Evolutionary conservation across 2,329 filamentous ascomycete species (phyloP), one percentile per base, ranked within the genome.

Genomic region (Dendryphion nanum): DNA sequence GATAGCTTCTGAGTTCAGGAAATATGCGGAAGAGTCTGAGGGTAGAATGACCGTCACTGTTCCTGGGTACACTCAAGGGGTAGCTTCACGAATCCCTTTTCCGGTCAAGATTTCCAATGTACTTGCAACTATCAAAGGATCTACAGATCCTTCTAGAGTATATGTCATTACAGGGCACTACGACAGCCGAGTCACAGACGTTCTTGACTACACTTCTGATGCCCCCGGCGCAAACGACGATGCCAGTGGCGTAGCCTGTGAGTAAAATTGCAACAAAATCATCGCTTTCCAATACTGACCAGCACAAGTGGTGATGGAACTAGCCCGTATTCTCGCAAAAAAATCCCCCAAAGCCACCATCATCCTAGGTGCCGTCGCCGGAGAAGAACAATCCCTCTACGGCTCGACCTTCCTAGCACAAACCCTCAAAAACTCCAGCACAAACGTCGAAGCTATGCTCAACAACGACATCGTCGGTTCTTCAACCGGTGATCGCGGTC

Each of bases 141-240:
- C 67, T 1, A 64, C 66, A 7, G 67, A 73, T 15, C 71, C 74
- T 2, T 66, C 67, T 6, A 63, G 75, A 17, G 63, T 74, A 12
- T 78, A 67, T 73, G 71, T 79, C 2, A 70, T 77, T 18, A 75
- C 73, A 2, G 77, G 76, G 0, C 75, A 80, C 48, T 79, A 79
- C 53, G 77, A 81, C 47, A 73, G 67, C 36, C 67, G 77, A 10
- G 67, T 72, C 2, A 70, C 72, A 1, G 68, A 81, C 43, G 54
- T 74, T 0, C 57, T 74, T 35, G 70, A 81, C 54, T 78, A 73
- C 45, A 68, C 67, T 12, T 64, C 64, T 21, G 74, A 79, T 46
- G 71, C 75, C 2, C 77, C 78, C 0, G 77, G 78, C 2, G 77
- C 77, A 0, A 76, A 80, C 42, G 77, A 81, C 49, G 76, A 81